phyloP scores from a whole-genome alignment of 1,284 basidiomycete species.

The Ceratobasidium sp. region DNA sequence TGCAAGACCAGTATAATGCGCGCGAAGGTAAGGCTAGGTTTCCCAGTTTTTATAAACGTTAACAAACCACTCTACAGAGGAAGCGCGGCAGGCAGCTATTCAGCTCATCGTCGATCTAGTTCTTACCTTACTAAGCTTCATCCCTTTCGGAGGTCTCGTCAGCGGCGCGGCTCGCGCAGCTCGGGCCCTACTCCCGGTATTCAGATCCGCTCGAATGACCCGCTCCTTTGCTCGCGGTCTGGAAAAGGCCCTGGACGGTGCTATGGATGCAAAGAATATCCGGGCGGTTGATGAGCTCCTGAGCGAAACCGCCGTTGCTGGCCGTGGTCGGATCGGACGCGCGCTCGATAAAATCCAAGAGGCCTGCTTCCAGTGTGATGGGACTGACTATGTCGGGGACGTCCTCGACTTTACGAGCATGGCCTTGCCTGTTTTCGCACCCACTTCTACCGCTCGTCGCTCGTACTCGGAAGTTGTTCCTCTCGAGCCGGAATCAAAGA shows the following conservation, averaged over 20 bases:
- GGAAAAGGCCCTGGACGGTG: constrained; percentile 17
- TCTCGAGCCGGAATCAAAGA: too few relatives aligned
- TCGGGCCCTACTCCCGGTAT: constrained; percentile 11
- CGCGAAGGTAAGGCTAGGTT: constrained; percentile 9
- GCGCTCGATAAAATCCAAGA: constrained; percentile 34
- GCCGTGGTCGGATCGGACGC: constrained; percentile 25
- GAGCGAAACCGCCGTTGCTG: constrained; percentile 23
- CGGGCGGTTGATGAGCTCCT: constrained; percentile 21
- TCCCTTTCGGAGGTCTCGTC: constrained; percentile 29
- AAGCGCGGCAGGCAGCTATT: constrained; percentile 32
- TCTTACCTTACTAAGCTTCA: constrained; percentile 18
- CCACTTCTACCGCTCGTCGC: neutral
- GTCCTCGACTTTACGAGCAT: neutral
- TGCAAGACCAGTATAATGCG: constrained; percentile 30
- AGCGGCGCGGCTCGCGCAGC: constrained; percentile 23
- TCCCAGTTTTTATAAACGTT: neutral
- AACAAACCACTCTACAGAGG: neutral
- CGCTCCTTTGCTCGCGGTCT: constrained; percentile 2
- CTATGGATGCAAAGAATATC: constrained; percentile 13
- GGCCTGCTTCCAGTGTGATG: constrained; percentile 5
- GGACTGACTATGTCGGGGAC: neutral
- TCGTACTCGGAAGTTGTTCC: neutral
- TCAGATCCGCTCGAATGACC: constrained; percentile 24
- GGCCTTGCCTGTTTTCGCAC: neutral
- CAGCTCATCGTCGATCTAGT: constrained; percentile 28